A percentile compares a stretch with the other conserved stretches of the same genome.
These are phyloP conservation scores for Penicillium digitatum DNA, from an alignment of 2,329 filamentous ascomycete species.

Conservation along the genomic window DNA sequence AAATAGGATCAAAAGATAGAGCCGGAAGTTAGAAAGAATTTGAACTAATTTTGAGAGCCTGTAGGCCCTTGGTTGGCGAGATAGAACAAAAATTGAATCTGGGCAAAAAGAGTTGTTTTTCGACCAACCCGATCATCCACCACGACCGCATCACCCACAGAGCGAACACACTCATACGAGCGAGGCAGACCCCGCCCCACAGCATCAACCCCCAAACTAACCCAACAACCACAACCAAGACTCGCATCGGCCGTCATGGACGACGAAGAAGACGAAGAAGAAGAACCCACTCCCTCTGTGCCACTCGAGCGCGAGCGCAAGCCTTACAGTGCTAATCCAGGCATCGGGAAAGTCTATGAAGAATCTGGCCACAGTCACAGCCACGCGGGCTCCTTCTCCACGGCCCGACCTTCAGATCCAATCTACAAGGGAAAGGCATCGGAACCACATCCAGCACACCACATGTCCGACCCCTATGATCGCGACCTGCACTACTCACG, in stretches of 20 bases:
- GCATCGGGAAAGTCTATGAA: slow-evolving; percentile 56
- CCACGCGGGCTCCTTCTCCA: slow-evolving; percentile 27
- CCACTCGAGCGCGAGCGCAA: slow-evolving; percentile 64
- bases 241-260: slow-evolving; percentile 36
- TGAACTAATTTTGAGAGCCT: too few species aligned
- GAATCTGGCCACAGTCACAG: slow-evolving; percentile 27
- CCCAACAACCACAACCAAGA: background rate
- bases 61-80: too few species aligned
- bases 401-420: slow-evolving; percentile 51
- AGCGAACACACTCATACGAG: slow-evolving; percentile 21
- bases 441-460: slow-evolving; percentile 56
- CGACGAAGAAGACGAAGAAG: slow-evolving; percentile 43
- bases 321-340: slow-evolving; percentile 59
- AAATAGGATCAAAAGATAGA: too few species aligned
- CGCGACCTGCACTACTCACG: slow-evolving; percentile 26
- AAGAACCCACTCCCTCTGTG: slow-evolving; percentile 42
- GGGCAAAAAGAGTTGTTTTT: too few species aligned
- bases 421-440: slow-evolving; percentile 34
- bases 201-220: slow-evolving; percentile 21
- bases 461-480: slow-evolving; percentile 51
- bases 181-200: slow-evolving; percentile 38
- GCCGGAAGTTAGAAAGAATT: too few species aligned
- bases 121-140: slow-evolving; percentile 24
- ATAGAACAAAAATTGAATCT: too few species aligned
- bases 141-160: slow-evolving; percentile 3